Percentiles rank a stretch among this genome's conserved stretches.
Conservation (phyloP, 2,329 filamentous ascomycete genomes). For the Davidsoniella eucalypti region DNA sequence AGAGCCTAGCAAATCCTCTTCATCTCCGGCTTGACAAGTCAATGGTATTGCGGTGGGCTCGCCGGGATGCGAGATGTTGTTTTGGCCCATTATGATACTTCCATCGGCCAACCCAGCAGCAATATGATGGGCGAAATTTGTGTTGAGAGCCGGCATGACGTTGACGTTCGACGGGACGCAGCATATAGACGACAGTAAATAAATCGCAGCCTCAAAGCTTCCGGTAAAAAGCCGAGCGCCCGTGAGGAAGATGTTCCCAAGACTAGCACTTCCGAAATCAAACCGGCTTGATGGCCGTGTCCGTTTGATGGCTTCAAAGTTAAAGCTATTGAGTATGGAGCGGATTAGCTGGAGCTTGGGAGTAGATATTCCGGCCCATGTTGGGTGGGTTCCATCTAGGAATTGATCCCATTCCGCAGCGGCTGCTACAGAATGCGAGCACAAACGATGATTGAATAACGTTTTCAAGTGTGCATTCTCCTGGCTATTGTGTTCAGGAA, state of each 20-base stretch:
- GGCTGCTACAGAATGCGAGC: slow-evolving; percentile 40
- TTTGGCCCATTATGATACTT: slow-evolving; percentile 72
- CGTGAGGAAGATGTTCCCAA: slow-evolving; percentile 67
- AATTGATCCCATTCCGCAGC: slow-evolving; percentile 75
- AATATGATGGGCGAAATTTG: slow-evolving; percentile 91
- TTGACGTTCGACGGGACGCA: slow-evolving; percentile 60
- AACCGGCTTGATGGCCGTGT: slow-evolving; percentile 57
- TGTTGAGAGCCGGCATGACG: slow-evolving; percentile 82
- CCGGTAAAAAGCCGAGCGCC: slow-evolving; percentile 83
- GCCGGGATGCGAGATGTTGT: slow-evolving; percentile 76
- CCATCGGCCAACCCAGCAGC: slow-evolving; percentile 66
- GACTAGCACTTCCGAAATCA: slow-evolving; percentile 59
- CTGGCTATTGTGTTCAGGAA: slow-evolving; percentile 45
- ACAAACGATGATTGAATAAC: slow-evolving; percentile 77
- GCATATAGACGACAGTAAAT: slow-evolving; percentile 74
- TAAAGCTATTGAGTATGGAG: slow-evolving; percentile 59
- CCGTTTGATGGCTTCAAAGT: slow-evolving; percentile 63
- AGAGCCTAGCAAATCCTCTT: not conserved
- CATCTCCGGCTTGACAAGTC: slow-evolving; percentile 13
- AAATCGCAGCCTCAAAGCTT: slow-evolving; percentile 83
- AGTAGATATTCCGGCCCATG: slow-evolving; percentile 58
- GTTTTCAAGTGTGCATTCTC: slow-evolving; percentile 61
- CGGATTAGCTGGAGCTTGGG: slow-evolving; percentile 63
- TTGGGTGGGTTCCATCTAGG: slow-evolving; percentile 60
- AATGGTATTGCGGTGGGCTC: slow-evolving; percentile 36